Evolutionary conservation across 495 filamentous ascomycete genomes (phyloP).

Genomic region (Hypoxylon trugodes): DNA sequence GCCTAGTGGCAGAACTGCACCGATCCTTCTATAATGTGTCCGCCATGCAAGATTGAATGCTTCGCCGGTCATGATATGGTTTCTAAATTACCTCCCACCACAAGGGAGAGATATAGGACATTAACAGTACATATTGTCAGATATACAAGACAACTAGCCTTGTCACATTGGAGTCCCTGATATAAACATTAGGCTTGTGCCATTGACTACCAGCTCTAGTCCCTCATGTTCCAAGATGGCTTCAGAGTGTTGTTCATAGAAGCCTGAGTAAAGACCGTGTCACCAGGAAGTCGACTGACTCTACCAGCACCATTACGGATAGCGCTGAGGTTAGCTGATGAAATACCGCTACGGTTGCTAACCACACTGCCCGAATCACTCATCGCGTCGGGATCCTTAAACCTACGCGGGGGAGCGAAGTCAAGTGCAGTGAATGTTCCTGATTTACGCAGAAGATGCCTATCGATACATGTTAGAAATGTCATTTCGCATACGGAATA

Average conservation of each 20-base stretch:
- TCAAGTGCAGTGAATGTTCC: slow-evolving; percentile 89
- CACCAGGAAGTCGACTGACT: slow-evolving; percentile 83
- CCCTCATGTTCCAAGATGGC: slow-evolving; percentile 78
- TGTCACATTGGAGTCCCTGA: slow-evolving; percentile 10
- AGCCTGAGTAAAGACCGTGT: slow-evolving; percentile 81
- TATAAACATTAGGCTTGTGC: slow-evolving; percentile 10
- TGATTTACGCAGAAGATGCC: slow-evolving; percentile 87
- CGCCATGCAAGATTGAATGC: slow-evolving; percentile 37
- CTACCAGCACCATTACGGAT: slow-evolving; percentile 91
- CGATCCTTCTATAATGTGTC: slow-evolving; percentile 35
- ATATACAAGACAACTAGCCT: slow-evolving; percentile 38
- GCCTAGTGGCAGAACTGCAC: slow-evolving; percentile 32
- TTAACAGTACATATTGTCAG: slow-evolving; percentile 40
- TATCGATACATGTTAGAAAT: slow-evolving; percentile 46
- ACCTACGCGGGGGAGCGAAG: slow-evolving; percentile 92
- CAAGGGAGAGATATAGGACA: slow-evolving; percentile 29
- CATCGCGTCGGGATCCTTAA: slow-evolving; percentile 72
- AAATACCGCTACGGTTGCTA: slow-evolving; percentile 83
- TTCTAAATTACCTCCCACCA: slow-evolving; percentile 38
- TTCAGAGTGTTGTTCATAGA: slow-evolving; percentile 74
- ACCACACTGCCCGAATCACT: slow-evolving; percentile 93
- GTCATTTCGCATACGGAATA: slow-evolving; percentile 1
- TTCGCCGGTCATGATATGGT: slow-evolving; percentile 39
- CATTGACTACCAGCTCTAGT: slow-evolving; percentile 36
- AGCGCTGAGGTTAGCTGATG: slow-evolving; percentile 71